Base-by-base conservation (phyloP, 1,284 basidiomycete species). In the Cutaneotrichosporon sp. region DNA sequence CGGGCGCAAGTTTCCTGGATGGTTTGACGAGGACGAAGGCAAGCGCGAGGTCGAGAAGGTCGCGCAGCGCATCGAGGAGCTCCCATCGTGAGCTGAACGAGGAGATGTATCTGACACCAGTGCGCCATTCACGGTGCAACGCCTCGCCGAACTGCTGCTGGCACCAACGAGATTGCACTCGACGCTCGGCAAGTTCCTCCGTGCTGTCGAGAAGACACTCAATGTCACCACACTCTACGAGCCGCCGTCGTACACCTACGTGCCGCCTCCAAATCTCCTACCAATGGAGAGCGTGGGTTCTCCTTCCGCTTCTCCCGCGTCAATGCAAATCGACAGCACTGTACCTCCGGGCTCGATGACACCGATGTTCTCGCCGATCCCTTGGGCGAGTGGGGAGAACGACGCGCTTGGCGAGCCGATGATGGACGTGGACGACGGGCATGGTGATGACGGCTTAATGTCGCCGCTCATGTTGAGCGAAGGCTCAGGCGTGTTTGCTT, bases 41-140 rank as follows among this genome's bases (percentile, higher is more conserved):
- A 82, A 84, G 50, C 84, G 84, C 56, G 81, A 88, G 76, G 86
- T 88, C 74, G 80, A 83, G 7, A 77, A 80, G 21, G 83, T 95
- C 31, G 88, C 86, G 69, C 81, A 79, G 21, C 85, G 89, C 67
- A 77, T 96, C 18, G 87, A 92, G 69, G 86, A 86, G n/a, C 89
- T 94, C 69, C 64, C 73, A 3, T 69, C 72, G 72, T 76, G 62
- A 64, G 76, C 76, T 13, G 21, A n/a, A 3, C 31, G 4, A 14
- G 13, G 38, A 16, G 21, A 16, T 10, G 4, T 6, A 36, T 4
- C 58, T 59, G 46, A 59, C 58, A 0, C 86, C 58, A 87, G 86
- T 61, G 86, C 91, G 0, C 94, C 94, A 4, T 97, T 97, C 80
- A 96, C 94, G 5, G 89, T 97, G 59, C 94, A 97, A 79, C 88